phyloP scores from a whole-genome alignment of 2,329 filamentous ascomycete species.

The Ophiostoma piceae region DNA sequence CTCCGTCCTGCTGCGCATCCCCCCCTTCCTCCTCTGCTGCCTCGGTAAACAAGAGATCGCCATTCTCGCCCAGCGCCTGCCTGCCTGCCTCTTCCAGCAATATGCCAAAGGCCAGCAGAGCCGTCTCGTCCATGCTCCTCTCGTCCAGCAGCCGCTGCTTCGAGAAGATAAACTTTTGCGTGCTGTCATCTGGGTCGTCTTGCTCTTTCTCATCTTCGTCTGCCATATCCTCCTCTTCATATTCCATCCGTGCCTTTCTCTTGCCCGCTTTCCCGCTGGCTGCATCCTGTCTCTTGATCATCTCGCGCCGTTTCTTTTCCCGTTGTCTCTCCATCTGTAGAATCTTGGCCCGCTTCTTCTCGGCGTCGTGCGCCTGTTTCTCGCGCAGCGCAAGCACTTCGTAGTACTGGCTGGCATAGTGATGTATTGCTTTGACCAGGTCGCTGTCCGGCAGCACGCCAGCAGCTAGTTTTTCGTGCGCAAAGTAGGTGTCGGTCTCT shows the following conservation, averaged over 20 bases:
- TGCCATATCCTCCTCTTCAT: neutral
- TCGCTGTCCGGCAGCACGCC: conserved; percentile 59
- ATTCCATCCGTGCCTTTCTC: neutral
- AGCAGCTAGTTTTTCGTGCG: conserved; percentile 51
- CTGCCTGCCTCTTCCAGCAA: conserved; percentile 65
- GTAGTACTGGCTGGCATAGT: conserved; percentile 64
- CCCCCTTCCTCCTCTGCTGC: conserved; percentile 34
- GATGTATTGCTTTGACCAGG: conserved; percentile 63
- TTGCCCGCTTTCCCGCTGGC: neutral
- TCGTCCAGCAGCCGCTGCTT: conserved; percentile 40
- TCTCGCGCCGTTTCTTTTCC: neutral
- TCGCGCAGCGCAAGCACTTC: conserved; percentile 33
- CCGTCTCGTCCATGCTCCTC: conserved; percentile 70
- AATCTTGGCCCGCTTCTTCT: neutral
- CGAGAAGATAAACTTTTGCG: neutral
- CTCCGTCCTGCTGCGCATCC: neutral
- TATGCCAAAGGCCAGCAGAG: conserved; percentile 68
- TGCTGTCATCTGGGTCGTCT: neutral
- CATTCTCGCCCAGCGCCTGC: conserved; percentile 56
- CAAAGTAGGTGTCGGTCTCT: conserved; percentile 67
- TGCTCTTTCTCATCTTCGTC: neutral
- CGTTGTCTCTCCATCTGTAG: conserved; percentile 10
- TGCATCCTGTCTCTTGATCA: neutral
- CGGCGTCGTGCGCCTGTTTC: no score
- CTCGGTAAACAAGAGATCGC: conserved; percentile 69